These are phyloP conservation scores for Artemisia argyi DNA, from an alignment of 129 eudicot genomes.

Conservation along the genomic window DNA sequence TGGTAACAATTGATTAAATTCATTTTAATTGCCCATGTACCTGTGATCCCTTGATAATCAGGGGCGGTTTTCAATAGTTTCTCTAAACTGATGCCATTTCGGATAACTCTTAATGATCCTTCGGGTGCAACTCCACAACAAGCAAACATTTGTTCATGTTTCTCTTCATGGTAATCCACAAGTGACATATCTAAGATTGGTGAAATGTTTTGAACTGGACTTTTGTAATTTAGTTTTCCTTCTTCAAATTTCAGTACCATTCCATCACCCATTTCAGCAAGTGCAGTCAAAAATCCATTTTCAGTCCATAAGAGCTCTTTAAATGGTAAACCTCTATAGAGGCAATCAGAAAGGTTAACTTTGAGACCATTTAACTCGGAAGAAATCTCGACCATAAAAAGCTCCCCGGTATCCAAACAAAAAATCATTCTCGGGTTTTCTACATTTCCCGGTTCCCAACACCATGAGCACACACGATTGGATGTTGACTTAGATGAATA, in stretches of 20 bases:
- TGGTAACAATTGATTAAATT: constrained; percentile 59
- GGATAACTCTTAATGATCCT: constrained; percentile 84
- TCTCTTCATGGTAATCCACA: constrained; percentile 78
- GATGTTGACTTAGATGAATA: constrained; percentile 47
- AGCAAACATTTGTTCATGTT: constrained; percentile 93
- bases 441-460: constrained; percentile 70
- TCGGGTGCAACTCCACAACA: constrained; percentile 96
- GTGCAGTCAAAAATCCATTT: constrained; percentile 75
- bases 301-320: constrained; percentile 82
- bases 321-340: constrained; percentile 62
- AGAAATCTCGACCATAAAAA: constrained; percentile 59
- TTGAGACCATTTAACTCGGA: constrained; percentile 58
- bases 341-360: constrained; percentile 75
- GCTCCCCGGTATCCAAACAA: constrained; percentile 82
- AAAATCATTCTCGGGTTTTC: constrained; percentile 69
- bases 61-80: constrained; percentile 84
- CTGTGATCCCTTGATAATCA: constrained; percentile 85
- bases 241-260: constrained; percentile 79
- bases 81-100: constrained; percentile 82
- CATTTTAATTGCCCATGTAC: constrained; percentile 87
- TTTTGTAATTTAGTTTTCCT: constrained; percentile 54
- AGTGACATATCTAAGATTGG: constrained; percentile 91
- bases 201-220: constrained; percentile 82
- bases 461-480: constrained; percentile 82
- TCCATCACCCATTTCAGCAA: constrained; percentile 96